A percentile compares a stretch with the other conserved stretches of the same genome.
Evolutionary conservation across 176 grass and related monocot genomes (phyloP).

Genomic region (Eleusine indica): DNA sequence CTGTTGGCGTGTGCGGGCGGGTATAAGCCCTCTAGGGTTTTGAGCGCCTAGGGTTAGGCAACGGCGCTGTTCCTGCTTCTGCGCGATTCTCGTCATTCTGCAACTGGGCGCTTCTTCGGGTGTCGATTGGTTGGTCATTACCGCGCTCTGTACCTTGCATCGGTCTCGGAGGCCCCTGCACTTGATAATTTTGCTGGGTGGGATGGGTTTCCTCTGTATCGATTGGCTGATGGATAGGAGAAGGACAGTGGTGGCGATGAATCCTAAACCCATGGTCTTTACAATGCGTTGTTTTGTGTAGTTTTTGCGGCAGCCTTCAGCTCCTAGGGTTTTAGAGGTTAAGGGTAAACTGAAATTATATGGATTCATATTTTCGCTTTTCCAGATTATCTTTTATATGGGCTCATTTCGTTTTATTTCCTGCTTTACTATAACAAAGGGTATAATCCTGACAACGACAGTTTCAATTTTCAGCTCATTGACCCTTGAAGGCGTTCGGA

Average conservation of each 20-base stretch:
- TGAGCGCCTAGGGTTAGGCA: slow-evolving; percentile 10
- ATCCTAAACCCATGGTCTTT: background rate
- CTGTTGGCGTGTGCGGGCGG: background rate
- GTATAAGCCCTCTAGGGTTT: slow-evolving; percentile 38
- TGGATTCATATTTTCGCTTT: background rate
- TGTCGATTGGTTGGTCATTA: background rate
- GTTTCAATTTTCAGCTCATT: slow-evolving; percentile 63
- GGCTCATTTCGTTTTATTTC: background rate
- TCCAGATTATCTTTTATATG: background rate
- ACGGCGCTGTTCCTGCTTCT: background rate
- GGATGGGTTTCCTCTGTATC: background rate
- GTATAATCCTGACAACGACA: background rate
- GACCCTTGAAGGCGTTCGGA: slow-evolving; percentile 91
- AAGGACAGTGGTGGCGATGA: background rate
- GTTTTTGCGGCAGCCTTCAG: background rate
- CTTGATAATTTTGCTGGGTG: slow-evolving; percentile 6
- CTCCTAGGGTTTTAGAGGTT: slow-evolving; percentile 39
- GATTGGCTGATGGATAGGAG: background rate
- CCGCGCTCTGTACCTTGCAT: background rate
- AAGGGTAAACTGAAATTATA: background rate
- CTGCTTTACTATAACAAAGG: background rate
- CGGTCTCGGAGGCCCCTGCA: background rate
- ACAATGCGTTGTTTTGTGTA: background rate
- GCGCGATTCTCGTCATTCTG: background rate
- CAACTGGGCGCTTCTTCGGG: background rate